phyloP scores from a whole-genome alignment of 208 protist species.

The Wallacemonas sp. region DNA sequence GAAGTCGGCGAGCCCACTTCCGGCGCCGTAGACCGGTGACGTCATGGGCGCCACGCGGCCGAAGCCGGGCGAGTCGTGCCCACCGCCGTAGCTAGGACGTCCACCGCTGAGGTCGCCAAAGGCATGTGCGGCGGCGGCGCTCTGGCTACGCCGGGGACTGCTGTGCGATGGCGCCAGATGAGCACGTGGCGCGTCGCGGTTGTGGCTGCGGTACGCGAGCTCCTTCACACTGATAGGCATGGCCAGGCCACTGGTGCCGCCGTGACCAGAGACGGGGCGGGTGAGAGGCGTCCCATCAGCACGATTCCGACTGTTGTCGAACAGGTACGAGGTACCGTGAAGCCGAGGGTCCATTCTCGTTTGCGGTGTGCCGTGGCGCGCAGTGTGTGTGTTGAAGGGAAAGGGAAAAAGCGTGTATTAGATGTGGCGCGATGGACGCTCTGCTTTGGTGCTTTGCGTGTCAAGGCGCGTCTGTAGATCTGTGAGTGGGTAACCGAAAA shows the following conservation, averaged over 20 bases:
- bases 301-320: conserved; percentile 8
- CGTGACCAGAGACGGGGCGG: neutral
- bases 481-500: too few species aligned
- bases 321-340: neutral
- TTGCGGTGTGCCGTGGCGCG: too few species aligned
- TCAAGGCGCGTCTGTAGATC: too few species aligned
- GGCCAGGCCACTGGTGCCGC: conserved; percentile 17
- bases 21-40: conserved; percentile 24
- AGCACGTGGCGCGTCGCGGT: neutral
- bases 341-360: neutral
- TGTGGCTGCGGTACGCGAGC: conserved; percentile 14
- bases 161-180: neutral
- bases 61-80: neutral
- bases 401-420: too few species aligned
- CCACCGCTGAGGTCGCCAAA: neutral
- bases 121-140: neutral
- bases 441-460: too few species aligned
- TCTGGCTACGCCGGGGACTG: neutral
- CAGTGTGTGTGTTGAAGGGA: too few species aligned
- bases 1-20: conserved; percentile 16
- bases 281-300: neutral
- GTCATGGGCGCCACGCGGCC: neutral
- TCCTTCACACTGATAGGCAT: conserved; percentile 54
- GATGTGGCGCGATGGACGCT: too few species aligned
- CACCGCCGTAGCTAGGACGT: neutral